A percentile compares a stretch with the other conserved stretches of the same genome.
Conservation (phyloP, 257 asterid species). For the Solanum virginianum region DNA sequence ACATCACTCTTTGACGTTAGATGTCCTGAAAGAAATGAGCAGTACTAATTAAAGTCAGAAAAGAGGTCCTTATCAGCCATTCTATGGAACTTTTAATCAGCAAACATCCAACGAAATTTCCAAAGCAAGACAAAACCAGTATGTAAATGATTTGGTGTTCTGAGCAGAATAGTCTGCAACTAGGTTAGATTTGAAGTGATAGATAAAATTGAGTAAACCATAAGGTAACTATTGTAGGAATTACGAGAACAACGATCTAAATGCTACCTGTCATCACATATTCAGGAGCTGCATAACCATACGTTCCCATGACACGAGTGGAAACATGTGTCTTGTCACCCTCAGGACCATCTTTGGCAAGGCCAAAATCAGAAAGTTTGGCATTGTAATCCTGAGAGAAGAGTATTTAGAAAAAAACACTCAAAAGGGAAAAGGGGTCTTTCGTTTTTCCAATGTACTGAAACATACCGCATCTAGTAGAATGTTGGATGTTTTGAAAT, state of each 20-base stretch:
- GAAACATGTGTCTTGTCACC: conserved; percentile 96
- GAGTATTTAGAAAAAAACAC: not conserved
- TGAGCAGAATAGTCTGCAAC: not conserved
- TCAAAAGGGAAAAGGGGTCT: not conserved
- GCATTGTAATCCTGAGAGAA: conserved; percentile 80
- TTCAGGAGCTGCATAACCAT: conserved; percentile 98
- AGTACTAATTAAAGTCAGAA: not conserved
- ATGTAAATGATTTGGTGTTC: not conserved
- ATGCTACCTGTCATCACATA: conserved; percentile 89
- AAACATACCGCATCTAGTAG: conserved; percentile 80
- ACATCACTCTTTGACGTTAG: conserved; percentile 93
- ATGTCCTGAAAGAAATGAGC: conserved; percentile 47
- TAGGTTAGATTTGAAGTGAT: not conserved
- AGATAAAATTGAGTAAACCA: not conserved
- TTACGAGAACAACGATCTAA: not conserved
- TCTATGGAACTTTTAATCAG: not conserved
- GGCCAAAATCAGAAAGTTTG: conserved; percentile 96
- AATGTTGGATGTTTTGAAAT: conserved; percentile 96
- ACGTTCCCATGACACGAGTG: conserved; percentile 98
- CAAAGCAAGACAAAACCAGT: not conserved
- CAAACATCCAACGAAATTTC: not conserved
- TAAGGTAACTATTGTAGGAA: not conserved
- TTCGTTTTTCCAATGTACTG: not conserved
- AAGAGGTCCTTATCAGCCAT: not conserved
- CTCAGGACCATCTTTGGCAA: conserved; percentile 96